These are phyloP conservation scores for Taxawa tesnikishii DNA, from an alignment of 2,329 filamentous ascomycete genomes.

Conservation along the genomic window DNA sequence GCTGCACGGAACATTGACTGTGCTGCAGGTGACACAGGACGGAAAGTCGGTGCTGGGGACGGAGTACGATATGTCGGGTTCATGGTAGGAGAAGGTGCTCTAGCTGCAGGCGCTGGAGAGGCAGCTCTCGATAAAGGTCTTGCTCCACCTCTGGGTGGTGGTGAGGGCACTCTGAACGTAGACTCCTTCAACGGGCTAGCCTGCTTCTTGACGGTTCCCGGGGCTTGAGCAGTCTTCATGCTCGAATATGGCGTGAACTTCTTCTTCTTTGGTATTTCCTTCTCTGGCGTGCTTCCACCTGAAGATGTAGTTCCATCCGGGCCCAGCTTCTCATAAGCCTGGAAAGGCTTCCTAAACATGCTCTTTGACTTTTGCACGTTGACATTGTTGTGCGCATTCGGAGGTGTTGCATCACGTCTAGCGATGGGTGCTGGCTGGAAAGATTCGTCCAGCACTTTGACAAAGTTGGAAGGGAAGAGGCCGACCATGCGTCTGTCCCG, in stretches of 20 bases:
- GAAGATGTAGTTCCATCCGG: constrained; percentile 10
- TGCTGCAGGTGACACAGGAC: constrained; percentile 6
- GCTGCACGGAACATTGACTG: constrained; percentile 8
- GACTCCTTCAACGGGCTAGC: constrained; percentile 11
- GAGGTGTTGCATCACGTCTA: constrained; percentile 44
- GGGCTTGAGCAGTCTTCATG: constrained; percentile 34
- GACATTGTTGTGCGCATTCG: constrained; percentile 41
- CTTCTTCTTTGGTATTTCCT: constrained; percentile 19
- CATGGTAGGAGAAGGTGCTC: constrained; percentile 13
- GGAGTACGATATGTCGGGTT: constrained; percentile 18
- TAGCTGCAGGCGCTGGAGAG: constrained; percentile 10
- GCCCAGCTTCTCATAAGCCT: constrained; percentile 39
- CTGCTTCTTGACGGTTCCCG: constrained; percentile 16
- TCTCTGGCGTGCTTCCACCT: constrained; percentile 13
- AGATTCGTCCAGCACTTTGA: constrained; percentile 72
- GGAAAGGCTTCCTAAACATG: constrained; percentile 51
- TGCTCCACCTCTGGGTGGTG: constrained; percentile 15
- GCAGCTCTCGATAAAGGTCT: constrained; percentile 11
- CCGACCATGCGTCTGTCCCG: constrained; percentile 85
- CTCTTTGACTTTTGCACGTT: constrained; percentile 38
- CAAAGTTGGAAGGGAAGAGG: constrained; percentile 94
- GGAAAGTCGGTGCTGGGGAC: constrained; percentile 21
- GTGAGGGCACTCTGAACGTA: constrained; percentile 18
- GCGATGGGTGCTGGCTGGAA: constrained; percentile 57
- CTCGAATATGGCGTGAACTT: constrained; percentile 36